These are phyloP conservation scores for Pseudogymnoascus sp. DNA, from an alignment of 2,329 filamentous ascomycete species.

Conservation along the genomic window DNA sequence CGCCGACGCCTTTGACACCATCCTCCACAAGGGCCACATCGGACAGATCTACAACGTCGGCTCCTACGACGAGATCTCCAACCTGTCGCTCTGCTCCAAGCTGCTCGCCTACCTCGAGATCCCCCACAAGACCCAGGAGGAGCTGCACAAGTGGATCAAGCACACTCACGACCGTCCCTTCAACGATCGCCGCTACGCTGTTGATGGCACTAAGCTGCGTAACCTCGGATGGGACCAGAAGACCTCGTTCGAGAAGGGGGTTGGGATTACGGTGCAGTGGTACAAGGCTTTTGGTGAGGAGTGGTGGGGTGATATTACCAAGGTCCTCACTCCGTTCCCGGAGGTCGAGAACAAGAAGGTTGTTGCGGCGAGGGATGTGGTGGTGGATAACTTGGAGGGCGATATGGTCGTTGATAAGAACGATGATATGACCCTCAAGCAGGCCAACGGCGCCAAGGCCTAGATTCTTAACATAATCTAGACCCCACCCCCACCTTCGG, in stretches of 20 bases:
- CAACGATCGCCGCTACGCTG: constrained; percentile 66
- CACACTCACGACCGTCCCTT: constrained; percentile 73
- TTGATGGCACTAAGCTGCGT: constrained; percentile 60
- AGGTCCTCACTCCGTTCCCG: constrained; percentile 61
- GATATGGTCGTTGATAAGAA: constrained; percentile 25
- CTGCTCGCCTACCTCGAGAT: constrained; percentile 57
- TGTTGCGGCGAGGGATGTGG: constrained; percentile 33
- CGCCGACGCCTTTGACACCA: constrained; percentile 74
- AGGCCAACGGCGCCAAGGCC: background rate
- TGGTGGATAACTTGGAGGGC: constrained; percentile 11
- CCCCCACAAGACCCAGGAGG: constrained; percentile 39
- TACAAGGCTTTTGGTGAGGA: constrained; percentile 56
- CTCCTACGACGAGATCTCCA: constrained; percentile 69
- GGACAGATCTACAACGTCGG: constrained; percentile 79
- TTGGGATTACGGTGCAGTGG: constrained; percentile 60
- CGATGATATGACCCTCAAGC: constrained; percentile 22
- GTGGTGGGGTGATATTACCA: constrained; percentile 67
- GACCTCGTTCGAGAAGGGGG: constrained; percentile 54
- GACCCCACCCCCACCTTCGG: background rate
- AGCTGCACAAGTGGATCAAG: constrained; percentile 58
- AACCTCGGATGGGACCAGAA: constrained; percentile 63
- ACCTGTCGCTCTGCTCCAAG: constrained; percentile 58
- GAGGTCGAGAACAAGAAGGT: constrained; percentile 49
- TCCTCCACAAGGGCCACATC: constrained; percentile 66
- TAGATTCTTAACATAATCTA: background rate